These are phyloP conservation scores for Nicotiana obtusifolia DNA, from an alignment of 257 asterid genomes.

Conservation along the genomic window DNA sequence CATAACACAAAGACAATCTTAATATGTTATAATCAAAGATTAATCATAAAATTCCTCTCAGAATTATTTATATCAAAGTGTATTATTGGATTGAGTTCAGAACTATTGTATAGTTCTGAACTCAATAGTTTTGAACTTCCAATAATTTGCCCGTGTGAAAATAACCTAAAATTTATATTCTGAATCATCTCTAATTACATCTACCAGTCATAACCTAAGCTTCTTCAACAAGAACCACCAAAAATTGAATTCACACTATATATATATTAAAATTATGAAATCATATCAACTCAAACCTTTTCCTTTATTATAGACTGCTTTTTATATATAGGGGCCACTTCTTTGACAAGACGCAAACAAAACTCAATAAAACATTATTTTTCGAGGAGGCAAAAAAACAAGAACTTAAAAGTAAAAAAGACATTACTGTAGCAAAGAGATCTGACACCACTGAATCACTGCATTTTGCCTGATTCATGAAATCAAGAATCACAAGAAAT, in stretches of 20 bases:
- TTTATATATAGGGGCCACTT: slow-evolving; percentile 22
- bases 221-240: slow-evolving; percentile 14
- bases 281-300: slow-evolving; percentile 37
- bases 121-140: not conserved
- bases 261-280: slow-evolving; percentile 22
- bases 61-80: not conserved
- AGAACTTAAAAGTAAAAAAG: slow-evolving; percentile 13
- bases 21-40: no score
- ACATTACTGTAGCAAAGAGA: slow-evolving; percentile 28
- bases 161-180: not conserved
- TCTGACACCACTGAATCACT: slow-evolving; percentile 38
- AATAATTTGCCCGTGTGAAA: no score
- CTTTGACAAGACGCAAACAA: slow-evolving; percentile 44
- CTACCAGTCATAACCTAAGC: not conserved
- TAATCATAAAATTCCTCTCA: no score
- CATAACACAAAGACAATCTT: no score
- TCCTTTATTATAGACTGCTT: not conserved
- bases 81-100: not conserved
- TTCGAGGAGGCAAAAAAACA: not conserved
- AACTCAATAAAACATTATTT: slow-evolving; percentile 27
- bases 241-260: slow-evolving; percentile 22
- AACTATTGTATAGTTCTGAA: no score
- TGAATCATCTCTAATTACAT: not conserved
- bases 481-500: slow-evolving; percentile 30
- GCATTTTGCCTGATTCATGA: slow-evolving; percentile 30